Base-by-base conservation (phyloP, 2,329 filamentous ascomycete genomes). In the Septoria linicola region DNA sequence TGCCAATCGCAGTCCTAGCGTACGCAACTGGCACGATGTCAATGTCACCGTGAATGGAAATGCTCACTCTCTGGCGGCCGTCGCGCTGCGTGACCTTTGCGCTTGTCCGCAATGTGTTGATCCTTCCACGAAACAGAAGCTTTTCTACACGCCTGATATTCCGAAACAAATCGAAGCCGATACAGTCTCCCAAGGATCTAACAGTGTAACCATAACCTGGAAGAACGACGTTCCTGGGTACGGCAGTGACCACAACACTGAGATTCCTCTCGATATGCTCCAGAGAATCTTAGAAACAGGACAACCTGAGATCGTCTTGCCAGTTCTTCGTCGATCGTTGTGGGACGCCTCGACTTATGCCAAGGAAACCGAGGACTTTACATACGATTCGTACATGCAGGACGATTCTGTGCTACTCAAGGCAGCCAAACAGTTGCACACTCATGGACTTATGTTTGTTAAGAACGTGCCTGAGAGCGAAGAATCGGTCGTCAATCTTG, bases 381-480 rank as follows among this genome's bases (percentile, higher is more conserved):
- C 82, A 47, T 96, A 87, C 69, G 64, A 81, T 0, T 81, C 84
- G 32, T 96, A 89, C 70, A 85, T 95, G 76, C 67, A 71, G 1
- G 64, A 76, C 11, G 81, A 80, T 41, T 63, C 69, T 0, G 74
- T 73, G 0, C 82, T 95, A 49, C 79, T 78, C 62, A 66, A 74
- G 2, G 84, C 81, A 2, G 73, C 96, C 46, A 69, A 73, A 10
- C 77, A 83, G 43, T 74, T 97, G 3, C 72, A 79, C 30, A 72
- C 72, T 25, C 79, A 84, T 43, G 93, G 93, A 0, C 73, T 97
- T 0, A 72, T 96, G 13, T 89, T 95, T 68, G 70, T 97, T 21
- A 81, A 80, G 41, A 80, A 82, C 54, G 85, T 96, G 4, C 91
- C 92, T 0, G 74, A 83, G 8, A 49, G 59, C 8, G 62, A 63